Evolutionary conservation across 305 asterid genomes (phyloP), one percentile per base, ranked within the genome.

Genomic region (Coffea humblotiana): DNA sequence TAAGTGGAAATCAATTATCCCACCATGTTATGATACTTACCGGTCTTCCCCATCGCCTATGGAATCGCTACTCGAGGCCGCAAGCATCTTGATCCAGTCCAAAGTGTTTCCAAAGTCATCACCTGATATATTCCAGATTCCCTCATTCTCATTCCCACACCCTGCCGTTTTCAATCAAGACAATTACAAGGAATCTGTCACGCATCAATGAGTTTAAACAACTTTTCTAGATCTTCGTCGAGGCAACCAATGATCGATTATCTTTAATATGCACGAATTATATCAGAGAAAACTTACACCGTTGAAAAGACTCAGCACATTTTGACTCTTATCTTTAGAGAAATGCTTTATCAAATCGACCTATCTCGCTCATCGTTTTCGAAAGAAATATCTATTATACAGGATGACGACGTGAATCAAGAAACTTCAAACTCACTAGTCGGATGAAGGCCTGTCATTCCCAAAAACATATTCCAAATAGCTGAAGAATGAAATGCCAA

Each of bases 61-160:
- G 3, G 56, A 71, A 70, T 45, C 10, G 56, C 74, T 45, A 71
- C 74, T 71, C 74, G 74, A 71, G 74, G 74, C 74, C 37, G 74
- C 74, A 23, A 71, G 27, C 74, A 45, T 45, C 56, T 71, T 12
- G 5, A 43, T 71, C 56, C 0, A 40, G 51, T 40, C 73, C 52
- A 69, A 68, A 37, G 72, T 68, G 72, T 2, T 18, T 16, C n/a
- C 49, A 35, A 68, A 68, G 51, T 37, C 72, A 68, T 37, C 51
- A 37, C 52, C 74, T 8, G 4, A 71, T 71, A 0, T 23, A 71
- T 71, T 71, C 74, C 29, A 21, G 35, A 71, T 71, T 71, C 74
- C 11, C 37, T 10, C 23, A 71, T 71, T 71, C 74, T 23, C 56
- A 43, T 43, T 27, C 21, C 74, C 10, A 19, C 21, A 54, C 5